phyloP scores from a whole-genome alignment of 2,329 filamentous ascomycete genomes.

The Chrysoporthe deuterocubensis region DNA sequence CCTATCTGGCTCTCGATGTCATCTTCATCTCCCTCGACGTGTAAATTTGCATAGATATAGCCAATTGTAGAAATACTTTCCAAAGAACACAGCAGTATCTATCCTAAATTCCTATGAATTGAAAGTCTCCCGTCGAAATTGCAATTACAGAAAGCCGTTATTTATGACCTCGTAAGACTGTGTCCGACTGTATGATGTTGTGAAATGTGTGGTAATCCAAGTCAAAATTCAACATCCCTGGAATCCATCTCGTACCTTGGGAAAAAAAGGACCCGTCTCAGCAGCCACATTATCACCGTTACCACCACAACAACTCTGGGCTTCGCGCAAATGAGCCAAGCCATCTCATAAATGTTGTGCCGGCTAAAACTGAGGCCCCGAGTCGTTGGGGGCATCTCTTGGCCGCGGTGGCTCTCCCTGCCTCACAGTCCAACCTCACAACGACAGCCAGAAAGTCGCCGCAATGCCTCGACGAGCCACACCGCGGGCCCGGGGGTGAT shows the following conservation, averaged over 20 bases:
- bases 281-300: not conserved
- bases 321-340: not conserved
- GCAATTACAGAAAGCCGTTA: not conserved
- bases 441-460: slow-evolving; percentile 3
- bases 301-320: not conserved
- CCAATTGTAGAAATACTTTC: slow-evolving; percentile 1
- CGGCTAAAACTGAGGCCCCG: not conserved
- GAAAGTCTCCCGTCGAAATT: not conserved
- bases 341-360: slow-evolving; percentile 17
- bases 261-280: not conserved
- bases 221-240: slow-evolving; percentile 17
- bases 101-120: not conserved
- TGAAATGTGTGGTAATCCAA: not conserved
- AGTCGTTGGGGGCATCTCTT: not conserved
- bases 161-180: not conserved
- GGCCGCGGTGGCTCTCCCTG: not conserved
- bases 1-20: not conserved
- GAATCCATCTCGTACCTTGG: not conserved
- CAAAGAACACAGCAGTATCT: not conserved
- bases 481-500: slow-evolving; percentile 51
- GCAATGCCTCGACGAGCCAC: slow-evolving; percentile 14
- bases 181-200: not conserved
- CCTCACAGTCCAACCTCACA: not conserved
- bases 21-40: not conserved
- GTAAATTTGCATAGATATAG: slow-evolving; percentile 17